These are phyloP conservation scores for Butyriboletus loyo DNA, from an alignment of 768 basidiomycete genomes.

Conservation along the genomic window DNA sequence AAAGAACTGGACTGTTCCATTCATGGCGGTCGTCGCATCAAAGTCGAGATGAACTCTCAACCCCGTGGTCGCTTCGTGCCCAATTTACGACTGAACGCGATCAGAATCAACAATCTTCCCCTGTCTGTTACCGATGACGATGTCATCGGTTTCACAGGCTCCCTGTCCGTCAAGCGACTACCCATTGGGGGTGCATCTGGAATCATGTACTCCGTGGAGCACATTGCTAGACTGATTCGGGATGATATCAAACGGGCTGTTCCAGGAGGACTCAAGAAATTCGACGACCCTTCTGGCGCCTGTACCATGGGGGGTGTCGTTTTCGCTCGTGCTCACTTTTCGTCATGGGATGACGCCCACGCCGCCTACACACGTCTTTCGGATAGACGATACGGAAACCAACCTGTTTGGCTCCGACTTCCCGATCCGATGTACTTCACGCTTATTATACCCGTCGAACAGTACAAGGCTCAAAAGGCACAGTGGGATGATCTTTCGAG, in stretches of 20 bases:
- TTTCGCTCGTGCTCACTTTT: slow-evolving; percentile 43
- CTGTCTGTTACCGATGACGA: slow-evolving; percentile 19
- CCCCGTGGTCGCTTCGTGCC: slow-evolving; percentile 31
- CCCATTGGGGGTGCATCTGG: slow-evolving; percentile 22
- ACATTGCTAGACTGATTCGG: slow-evolving; percentile 22
- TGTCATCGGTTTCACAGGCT: slow-evolving; percentile 32
- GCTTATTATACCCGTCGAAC: slow-evolving; percentile 44
- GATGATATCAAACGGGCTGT: slow-evolving; percentile 21
- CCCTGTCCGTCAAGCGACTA: slow-evolving; percentile 25
- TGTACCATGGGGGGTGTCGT: slow-evolving; percentile 32
- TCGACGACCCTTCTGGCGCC: slow-evolving; percentile 26
- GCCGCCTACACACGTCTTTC: slow-evolving; percentile 36
- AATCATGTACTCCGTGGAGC: slow-evolving; percentile 14
- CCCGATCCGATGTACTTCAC: slow-evolving; percentile 51
- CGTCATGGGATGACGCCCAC: slow-evolving; percentile 48
- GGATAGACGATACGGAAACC: slow-evolving; percentile 32
- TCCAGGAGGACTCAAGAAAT: slow-evolving; percentile 16
- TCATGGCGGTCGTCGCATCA: slow-evolving; percentile 44
- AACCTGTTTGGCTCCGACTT: slow-evolving; percentile 38
- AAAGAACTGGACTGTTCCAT: slow-evolving; percentile 35
- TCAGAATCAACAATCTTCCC: slow-evolving; percentile 46
- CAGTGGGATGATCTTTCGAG: slow-evolving; percentile 47
- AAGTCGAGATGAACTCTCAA: slow-evolving; percentile 41
- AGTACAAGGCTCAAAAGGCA: slow-evolving; percentile 49
- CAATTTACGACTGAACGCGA: slow-evolving; percentile 30